A percentile compares a stretch with the other conserved stretches of the same genome.
Evolutionary conservation across 129 eudicot genomes (phyloP).

Genomic region (Chrysanthemum lavandulifolium): DNA sequence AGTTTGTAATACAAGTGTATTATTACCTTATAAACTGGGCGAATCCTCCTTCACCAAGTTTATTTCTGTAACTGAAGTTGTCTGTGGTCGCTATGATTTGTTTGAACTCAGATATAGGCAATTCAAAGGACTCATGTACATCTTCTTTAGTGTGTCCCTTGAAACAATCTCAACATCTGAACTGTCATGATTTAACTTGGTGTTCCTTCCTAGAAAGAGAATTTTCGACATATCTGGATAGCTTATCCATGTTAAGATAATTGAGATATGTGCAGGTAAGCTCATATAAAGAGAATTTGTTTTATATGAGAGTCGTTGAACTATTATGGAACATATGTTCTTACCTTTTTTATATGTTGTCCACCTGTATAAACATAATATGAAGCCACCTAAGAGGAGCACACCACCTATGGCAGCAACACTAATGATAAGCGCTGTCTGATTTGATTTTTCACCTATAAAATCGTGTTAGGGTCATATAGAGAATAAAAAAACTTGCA

Average conservation of each 20-base stretch:
- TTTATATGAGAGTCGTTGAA: too few species aligned
- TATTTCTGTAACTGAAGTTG: constrained; percentile 32
- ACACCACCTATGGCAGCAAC: constrained; percentile 28
- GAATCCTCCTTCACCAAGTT: constrained; percentile 52
- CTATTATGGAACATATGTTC: neutral
- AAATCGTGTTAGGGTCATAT: neutral
- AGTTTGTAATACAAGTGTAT: constrained; percentile 8
- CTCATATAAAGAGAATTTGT: neutral
- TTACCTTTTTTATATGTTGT: constrained; percentile 32
- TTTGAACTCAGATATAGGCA: constrained; percentile 30
- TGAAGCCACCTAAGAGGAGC: constrained; percentile 27
- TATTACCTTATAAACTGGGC: constrained; percentile 39
- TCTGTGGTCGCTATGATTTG: constrained; percentile 33
- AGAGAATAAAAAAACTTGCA: neutral
- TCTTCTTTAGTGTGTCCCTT: constrained; percentile 19
- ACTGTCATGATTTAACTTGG: neutral
- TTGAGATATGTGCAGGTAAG: neutral
- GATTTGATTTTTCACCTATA: constrained; percentile 17
- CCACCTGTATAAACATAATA: constrained; percentile 27
- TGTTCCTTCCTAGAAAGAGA: constrained; percentile 24
- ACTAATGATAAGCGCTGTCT: constrained; percentile 5
- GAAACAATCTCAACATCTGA: constrained; percentile 6
- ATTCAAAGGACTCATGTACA: constrained; percentile 25
- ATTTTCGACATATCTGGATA: constrained; percentile 5
- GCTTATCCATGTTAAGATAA: constrained; percentile 7